phyloP scores from a whole-genome alignment of 139 green algal species.

The Spirogloea muscicola region DNA sequence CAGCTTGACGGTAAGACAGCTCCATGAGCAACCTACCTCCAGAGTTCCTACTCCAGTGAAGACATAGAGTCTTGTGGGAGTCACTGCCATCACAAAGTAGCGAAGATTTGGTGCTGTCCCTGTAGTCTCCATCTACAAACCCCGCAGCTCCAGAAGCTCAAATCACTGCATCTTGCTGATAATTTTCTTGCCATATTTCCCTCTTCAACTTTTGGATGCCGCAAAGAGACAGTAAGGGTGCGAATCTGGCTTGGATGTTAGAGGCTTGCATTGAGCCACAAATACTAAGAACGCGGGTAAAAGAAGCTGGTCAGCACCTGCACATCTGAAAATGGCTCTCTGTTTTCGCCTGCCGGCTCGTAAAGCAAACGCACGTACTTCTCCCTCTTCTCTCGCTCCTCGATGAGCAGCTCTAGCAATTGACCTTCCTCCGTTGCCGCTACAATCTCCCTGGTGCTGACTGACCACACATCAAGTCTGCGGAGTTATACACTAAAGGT shows the following conservation, averaged over 20 bases:
- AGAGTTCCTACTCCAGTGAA: constrained; percentile 17
- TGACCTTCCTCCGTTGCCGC: constrained; percentile 16
- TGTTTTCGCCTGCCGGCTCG: constrained; percentile 15
- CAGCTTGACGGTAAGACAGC: neutral
- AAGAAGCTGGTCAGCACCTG: neutral
- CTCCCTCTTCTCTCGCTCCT: constrained; percentile 37
- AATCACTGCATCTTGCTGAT: too few relatives aligned
- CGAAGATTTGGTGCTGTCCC: neutral
- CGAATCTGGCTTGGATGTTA: too few relatives aligned
- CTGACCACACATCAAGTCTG: neutral
- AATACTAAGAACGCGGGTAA: neutral
- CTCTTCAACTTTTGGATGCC: too few relatives aligned
- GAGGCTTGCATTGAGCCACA: neutral
- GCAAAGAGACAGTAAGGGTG: too few relatives aligned
- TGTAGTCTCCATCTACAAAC: neutral
- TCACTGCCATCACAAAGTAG: constrained; percentile 31
- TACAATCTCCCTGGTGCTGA: constrained; percentile 23
- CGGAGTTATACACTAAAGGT: neutral
- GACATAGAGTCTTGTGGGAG: constrained; percentile 23
- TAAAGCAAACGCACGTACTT: constrained; percentile 36
- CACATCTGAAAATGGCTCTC: constrained; percentile 22
- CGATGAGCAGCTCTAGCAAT: constrained; percentile 25
- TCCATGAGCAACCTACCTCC: constrained; percentile 10
- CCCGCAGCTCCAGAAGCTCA: constrained; percentile 15
- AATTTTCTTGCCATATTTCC: too few relatives aligned